Evolutionary conservation across 1,139 yeast species (phyloP), one percentile per base, ranked within the genome.

Genomic region (Geotrichum phurueaensis): DNA sequence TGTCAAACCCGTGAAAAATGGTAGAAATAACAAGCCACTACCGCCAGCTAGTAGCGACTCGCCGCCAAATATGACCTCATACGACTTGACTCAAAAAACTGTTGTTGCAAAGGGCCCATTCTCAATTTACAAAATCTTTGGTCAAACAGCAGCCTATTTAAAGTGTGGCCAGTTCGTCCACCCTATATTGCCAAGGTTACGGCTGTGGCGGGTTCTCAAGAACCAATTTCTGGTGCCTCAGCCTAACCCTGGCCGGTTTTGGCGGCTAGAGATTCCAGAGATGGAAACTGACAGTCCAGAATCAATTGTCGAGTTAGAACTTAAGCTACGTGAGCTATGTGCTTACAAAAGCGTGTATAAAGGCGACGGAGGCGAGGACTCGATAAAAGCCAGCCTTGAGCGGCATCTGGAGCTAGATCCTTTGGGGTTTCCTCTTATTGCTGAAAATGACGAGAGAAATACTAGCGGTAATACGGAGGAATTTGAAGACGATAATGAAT

Each of bases 231-330:
- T 87, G 1, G 69, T 87, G 45, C 88, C 91, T 1, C 76, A 87
- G 65, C 83, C 83, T 12, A 85, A 85, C 65, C 92, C 92, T 0
- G 87, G 85, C 63, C 74, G 90, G 65, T 87, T 84, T 71, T 87
- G 92, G 92, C 80, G 84, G 62, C 80, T 87, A 2, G 78, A 78
- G 45, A 69, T 86, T 9, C 25, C 23, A 9, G 54, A 49, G 18
- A 15, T 57, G 33, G 53, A 56, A 39, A 39, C 45, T 7, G 45
- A 39, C 18, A 39, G 10, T 7, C 29, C 51, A 22, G 50, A 20
- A 7, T 29, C 31, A 23, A 33, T 20, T 15, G 45, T 20, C 23
- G 25, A 18, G 39, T 25, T 56, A 27, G 58, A 56, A 25, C 33
- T 29, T 1, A 43, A 39, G 23, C 12, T 57, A 45, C 20, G 27